Percentiles rank a stretch among this genome's conserved stretches.
These are phyloP conservation scores for Penicillium odoratum DNA, from an alignment of 495 filamentous ascomycete genomes.

Conservation along the genomic window DNA sequence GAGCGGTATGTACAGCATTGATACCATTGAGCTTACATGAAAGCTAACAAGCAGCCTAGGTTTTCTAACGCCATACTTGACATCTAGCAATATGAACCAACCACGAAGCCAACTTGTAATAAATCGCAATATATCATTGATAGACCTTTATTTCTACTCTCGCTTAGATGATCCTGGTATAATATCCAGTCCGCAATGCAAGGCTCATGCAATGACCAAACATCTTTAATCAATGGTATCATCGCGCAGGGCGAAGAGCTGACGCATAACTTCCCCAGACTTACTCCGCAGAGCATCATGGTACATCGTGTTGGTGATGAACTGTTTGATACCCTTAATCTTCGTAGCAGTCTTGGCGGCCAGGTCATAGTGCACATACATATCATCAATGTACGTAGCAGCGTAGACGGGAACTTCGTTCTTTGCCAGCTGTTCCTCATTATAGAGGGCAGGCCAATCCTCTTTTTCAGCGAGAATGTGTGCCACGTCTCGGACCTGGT, in stretches of 20 bases:
- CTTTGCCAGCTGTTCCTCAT: conserved; percentile 64
- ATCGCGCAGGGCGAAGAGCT: conserved; percentile 69
- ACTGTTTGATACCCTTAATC: conserved; percentile 76
- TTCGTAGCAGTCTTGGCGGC: conserved; percentile 69
- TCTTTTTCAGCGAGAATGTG: conserved; percentile 63
- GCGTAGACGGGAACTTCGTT: conserved; percentile 91
- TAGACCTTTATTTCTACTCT: background rate
- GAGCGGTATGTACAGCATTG: conserved; percentile 59
- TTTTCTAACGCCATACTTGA: conserved; percentile 23
- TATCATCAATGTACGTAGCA: conserved; percentile 83
- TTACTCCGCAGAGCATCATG: conserved; percentile 77
- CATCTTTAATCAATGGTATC: conserved; percentile 65
- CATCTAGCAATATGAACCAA: background rate
- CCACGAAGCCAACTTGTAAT: background rate
- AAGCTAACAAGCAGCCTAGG: conserved; percentile 18
- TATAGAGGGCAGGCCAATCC: conserved; percentile 77
- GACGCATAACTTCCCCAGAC: conserved; percentile 69
- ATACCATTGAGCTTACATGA: background rate
- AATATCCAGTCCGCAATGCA: background rate
- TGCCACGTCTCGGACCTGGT: conserved; percentile 61
- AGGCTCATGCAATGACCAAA: background rate
- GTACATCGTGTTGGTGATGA: conserved; percentile 82
- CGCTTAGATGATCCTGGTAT: background rate
- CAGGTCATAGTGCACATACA: conserved; percentile 85
- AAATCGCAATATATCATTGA: background rate